Evolutionary conservation across 108 stramenopile genomes (phyloP).

Genomic region (Nitzschia inconspicua): DNA sequence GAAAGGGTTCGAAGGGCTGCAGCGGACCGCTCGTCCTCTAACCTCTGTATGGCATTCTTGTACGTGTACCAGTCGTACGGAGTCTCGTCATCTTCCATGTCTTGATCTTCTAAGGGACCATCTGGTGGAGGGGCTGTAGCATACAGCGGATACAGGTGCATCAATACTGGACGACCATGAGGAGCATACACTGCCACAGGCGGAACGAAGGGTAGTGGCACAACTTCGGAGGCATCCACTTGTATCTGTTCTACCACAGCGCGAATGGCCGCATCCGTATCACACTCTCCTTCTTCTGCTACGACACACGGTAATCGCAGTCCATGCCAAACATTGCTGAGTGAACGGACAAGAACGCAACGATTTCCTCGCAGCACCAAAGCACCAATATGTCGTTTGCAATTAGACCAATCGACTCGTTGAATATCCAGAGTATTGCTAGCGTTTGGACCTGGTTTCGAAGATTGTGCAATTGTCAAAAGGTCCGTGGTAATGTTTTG

Average conservation of each 20-base stretch:
- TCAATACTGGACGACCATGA: constrained; percentile 23
- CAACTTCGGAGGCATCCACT: constrained; percentile 45
- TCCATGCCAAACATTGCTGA: constrained; percentile 35
- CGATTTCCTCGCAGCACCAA: constrained; percentile 54
- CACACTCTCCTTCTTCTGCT: constrained; percentile 15
- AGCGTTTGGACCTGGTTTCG: background rate
- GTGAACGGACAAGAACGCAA: constrained; percentile 51
- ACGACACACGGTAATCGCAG: constrained; percentile 50
- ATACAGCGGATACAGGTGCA: constrained; percentile 41
- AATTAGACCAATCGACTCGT: constrained; percentile 31
- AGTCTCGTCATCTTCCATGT: constrained; percentile 56
- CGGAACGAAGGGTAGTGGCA: constrained; percentile 13
- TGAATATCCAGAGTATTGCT: background rate
- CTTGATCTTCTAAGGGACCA: constrained; percentile 45
- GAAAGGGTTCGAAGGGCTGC: constrained; percentile 21
- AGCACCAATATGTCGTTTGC: constrained; percentile 41
- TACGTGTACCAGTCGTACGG: constrained; percentile 61
- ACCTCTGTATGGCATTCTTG: constrained; percentile 20
- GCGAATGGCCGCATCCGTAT: constrained; percentile 34
- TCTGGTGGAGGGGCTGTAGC: constrained; percentile 50
- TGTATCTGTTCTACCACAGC: constrained; percentile 32
- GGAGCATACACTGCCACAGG: constrained; percentile 50
- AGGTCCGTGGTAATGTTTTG: constrained; percentile 46
- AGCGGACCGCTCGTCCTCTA: constrained; percentile 30
- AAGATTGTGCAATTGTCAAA: background rate